Evolutionary conservation across 345 rosid species (phyloP), one percentile per base, ranked within the genome.

Genomic region (Eucalyptus curtisii): DNA sequence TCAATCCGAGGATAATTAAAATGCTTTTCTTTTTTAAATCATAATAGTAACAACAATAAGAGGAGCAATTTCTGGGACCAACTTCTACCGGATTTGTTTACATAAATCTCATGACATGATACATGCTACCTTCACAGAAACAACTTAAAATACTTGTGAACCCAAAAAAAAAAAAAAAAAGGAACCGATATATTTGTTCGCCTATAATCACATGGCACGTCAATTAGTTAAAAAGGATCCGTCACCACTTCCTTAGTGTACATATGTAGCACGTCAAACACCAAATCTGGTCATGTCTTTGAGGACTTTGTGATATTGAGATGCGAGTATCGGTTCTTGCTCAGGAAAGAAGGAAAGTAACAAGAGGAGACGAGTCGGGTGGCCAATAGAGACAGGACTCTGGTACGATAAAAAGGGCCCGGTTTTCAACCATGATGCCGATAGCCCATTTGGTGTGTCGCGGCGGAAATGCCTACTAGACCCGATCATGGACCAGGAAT

Each of bases 131-230:
- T 20, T 22, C 27, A 0, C 14, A 17, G 10, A 40, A 76, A 22
- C 13, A 76, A 76, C 82, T 76, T 40, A 44, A 37, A 40, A 37
- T 40, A 71, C 6, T 5, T 19, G 45, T 8, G 24, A 33, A 10
- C 1, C 42, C 2, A 4, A 16, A 3, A 13, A 13, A 2, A 66
- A 31, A 22, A 5, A 31, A 7, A 2, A 31, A 61, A 31, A 17
- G 2, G 27, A 27, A 3, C 15, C 13, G 1, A 17, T 16, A 11
- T 20, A 7, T 33, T 33, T 20, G 81, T 19, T 10, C 8, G 11
- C 25, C 45, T 19, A 20, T 71, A 37, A 71, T 37, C 45, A 71
- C 82, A 71, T 10, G 45, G 45, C 82, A 10, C 15, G 0, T 10
- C 14, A 5, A 37, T 71, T 5, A 20, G 84, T 76, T 10, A 40